Percentiles rank a stretch among this genome's conserved stretches.
Conservation (phyloP, 345 rosid species). For the Anastatica hierochuntica region DNA sequence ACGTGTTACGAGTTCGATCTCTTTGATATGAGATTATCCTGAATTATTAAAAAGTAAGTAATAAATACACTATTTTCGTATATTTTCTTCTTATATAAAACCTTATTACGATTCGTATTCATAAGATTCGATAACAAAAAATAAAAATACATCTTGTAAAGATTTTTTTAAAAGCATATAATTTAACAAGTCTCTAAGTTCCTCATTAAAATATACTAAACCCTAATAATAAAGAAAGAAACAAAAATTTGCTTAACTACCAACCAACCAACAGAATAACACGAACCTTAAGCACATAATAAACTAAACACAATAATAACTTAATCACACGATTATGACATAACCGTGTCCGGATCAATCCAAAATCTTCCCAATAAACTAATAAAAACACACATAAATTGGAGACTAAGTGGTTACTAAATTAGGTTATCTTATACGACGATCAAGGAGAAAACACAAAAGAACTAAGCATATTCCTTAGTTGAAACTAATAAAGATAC, state of each 20-base stretch:
- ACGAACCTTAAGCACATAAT: constrained; percentile 8
- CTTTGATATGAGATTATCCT: too few relatives aligned
- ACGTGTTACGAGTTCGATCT: too few relatives aligned
- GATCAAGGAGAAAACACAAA: constrained; percentile 14
- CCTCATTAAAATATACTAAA: too few relatives aligned
- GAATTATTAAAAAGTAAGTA: too few relatives aligned
- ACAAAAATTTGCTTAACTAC: constrained; percentile 1
- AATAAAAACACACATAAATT: not conserved
- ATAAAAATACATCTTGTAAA: too few relatives aligned
- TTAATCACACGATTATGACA: constrained; percentile 18
- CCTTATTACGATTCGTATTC: too few relatives aligned
- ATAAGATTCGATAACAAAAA: too few relatives aligned
- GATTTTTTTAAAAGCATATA: too few relatives aligned
- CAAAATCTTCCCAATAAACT: not conserved
- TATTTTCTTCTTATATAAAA: too few relatives aligned
- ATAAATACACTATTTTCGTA: too few relatives aligned
- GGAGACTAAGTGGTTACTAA: constrained; percentile 12
- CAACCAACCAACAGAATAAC: constrained; percentile 15
- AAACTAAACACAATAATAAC: constrained; percentile 1
- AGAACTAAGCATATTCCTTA: constrained; percentile 19
- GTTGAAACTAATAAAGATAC: constrained; percentile 11
- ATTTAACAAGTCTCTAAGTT: too few relatives aligned
- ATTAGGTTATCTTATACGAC: constrained; percentile 23
- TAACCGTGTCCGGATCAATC: constrained; percentile 11
- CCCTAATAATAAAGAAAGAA: too few relatives aligned